Conservation (phyloP, 2,329 filamentous ascomycete species). For the Microsporum canis region DNA sequence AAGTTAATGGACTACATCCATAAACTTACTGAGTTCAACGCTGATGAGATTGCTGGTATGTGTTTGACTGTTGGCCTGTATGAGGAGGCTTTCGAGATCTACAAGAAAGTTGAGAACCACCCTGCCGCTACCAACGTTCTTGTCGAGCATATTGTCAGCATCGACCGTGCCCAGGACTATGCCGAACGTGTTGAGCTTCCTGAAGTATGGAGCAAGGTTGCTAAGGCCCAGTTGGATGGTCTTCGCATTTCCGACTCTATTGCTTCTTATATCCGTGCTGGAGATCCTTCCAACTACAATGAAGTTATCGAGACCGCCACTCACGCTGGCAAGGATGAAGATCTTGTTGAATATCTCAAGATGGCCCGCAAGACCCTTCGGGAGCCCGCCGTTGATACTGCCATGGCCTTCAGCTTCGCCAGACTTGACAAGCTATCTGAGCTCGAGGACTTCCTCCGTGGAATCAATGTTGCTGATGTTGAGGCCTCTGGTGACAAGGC, state of each 20-base stretch:
- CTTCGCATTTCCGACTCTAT: conserved; percentile 86
- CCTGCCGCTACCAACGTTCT: conserved; percentile 78
- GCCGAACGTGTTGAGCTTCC: conserved; percentile 88
- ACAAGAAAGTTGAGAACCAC: conserved; percentile 94
- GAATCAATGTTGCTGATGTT: conserved; percentile 87
- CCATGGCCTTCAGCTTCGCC: conserved; percentile 84
- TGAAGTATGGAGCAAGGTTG: conserved; percentile 96
- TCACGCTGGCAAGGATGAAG: conserved; percentile 92
- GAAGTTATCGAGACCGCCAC: conserved; percentile 96
- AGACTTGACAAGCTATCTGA: conserved; percentile 83
- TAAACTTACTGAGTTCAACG: conserved; percentile 74
- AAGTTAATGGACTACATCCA: conserved; percentile 96
- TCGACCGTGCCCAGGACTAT: conserved; percentile 90
- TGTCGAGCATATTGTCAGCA: conserved; percentile 93
- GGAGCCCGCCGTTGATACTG: conserved; percentile 87
- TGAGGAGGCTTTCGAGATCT: conserved; percentile 96
- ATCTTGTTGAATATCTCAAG: conserved; percentile 87
- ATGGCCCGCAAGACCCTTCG: conserved; percentile 97
- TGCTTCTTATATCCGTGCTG: conserved; percentile 92
- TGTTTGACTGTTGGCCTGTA: conserved; percentile 91
- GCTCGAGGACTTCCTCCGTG: conserved; percentile 89
- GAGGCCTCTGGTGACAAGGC: conserved; percentile 98
- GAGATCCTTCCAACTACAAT: conserved; percentile 81
- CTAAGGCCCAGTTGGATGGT: conserved; percentile 93
- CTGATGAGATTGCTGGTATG: conserved; percentile 82